Percentiles rank a stretch among this genome's conserved stretches.
phyloP scores from a whole-genome alignment of 192 early-diverging fungal genomes.

The Coemansia biformis region DNA sequence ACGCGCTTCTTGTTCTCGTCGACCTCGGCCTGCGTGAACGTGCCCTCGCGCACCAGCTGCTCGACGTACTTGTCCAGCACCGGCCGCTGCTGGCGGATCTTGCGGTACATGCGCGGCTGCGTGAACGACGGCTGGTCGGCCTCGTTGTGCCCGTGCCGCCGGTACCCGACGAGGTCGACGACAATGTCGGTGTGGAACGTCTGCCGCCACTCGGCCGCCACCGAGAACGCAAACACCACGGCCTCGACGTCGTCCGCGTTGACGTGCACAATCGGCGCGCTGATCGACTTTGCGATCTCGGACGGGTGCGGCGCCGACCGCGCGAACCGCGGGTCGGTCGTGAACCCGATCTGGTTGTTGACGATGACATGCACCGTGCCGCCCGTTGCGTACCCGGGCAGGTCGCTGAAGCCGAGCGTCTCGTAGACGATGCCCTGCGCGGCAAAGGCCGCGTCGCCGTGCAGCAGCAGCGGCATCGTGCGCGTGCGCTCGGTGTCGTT shows the following conservation, averaged over 20 bases:
- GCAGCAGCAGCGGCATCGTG: conserved; percentile 90
- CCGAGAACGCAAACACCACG: conserved; percentile 88
- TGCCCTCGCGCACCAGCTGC: conserved; percentile 78
- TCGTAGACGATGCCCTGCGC: conserved; percentile 98
- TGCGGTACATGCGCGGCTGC: conserved; percentile 95
- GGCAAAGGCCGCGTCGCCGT: conserved; percentile 98
- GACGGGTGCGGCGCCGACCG: conserved; percentile 95
- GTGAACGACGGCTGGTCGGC: conserved; percentile 98
- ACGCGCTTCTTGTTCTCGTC: conserved; percentile 85
- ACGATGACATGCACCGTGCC: conserved; percentile 95
- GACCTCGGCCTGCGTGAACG: conserved; percentile 76
- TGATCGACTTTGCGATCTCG: conserved; percentile 94
- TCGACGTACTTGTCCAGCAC: conserved; percentile 80
- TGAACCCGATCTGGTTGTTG: conserved; percentile 99
- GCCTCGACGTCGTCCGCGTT: conserved; percentile 98
- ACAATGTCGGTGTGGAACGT: conserved; percentile 96
- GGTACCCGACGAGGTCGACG: conserved; percentile 95
- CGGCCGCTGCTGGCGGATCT: conserved; percentile 79
- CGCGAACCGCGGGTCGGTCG: conserved; percentile 92
- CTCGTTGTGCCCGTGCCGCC: conserved; percentile 98
- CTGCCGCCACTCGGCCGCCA: conserved; percentile 94
- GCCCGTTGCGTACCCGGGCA: conserved; percentile 93
- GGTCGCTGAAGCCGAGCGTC: conserved; percentile 90
- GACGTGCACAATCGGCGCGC: conserved; percentile 97
- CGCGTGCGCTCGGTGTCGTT: conserved; percentile 75